These are phyloP conservation scores for Calonectria pauciramosa DNA, from an alignment of 2,329 filamentous ascomycete species.

Conservation along the genomic window DNA sequence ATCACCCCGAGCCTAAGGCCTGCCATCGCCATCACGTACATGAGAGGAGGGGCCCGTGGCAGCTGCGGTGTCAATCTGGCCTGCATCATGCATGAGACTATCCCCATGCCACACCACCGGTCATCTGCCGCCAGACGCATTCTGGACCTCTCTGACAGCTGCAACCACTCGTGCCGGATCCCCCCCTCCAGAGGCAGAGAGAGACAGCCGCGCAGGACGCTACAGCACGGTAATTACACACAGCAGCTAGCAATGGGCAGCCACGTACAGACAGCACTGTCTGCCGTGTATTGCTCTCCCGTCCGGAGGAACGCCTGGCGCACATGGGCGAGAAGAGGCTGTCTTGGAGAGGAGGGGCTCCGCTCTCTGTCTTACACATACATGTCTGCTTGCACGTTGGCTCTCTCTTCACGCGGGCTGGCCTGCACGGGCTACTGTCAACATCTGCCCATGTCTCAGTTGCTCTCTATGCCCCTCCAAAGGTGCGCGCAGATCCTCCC, in stretches of 20 bases:
- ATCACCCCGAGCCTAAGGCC: slow-evolving; percentile 3
- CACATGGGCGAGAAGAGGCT: not conserved
- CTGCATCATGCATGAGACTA: slow-evolving; percentile 32
- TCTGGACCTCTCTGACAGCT: slow-evolving; percentile 8
- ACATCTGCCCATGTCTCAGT: slow-evolving; percentile 5
- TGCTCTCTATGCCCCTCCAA: not conserved
- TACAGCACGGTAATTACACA: not conserved
- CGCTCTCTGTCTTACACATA: not conserved
- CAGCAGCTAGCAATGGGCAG: not conserved
- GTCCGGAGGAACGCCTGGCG: not conserved
- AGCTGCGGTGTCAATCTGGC: slow-evolving; percentile 23
- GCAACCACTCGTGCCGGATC: slow-evolving; percentile 8
- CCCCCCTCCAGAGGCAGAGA: not conserved
- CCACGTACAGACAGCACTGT: not conserved
- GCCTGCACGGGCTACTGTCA: not conserved
- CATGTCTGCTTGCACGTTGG: not conserved
- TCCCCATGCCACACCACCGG: slow-evolving; percentile 19
- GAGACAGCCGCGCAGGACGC: not conserved
- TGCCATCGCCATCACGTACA: slow-evolving; percentile 17
- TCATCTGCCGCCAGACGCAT: not conserved
- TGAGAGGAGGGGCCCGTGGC: slow-evolving; percentile 1
- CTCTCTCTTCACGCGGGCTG: not conserved
- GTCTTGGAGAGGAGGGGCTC: not conserved
- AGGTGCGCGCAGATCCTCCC: not conserved
- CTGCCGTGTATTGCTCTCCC: not conserved